Evolutionary conservation across 306 rosid genomes (phyloP), one percentile per base, ranked within the genome.

Genomic region (Lagenaria siceraria): DNA sequence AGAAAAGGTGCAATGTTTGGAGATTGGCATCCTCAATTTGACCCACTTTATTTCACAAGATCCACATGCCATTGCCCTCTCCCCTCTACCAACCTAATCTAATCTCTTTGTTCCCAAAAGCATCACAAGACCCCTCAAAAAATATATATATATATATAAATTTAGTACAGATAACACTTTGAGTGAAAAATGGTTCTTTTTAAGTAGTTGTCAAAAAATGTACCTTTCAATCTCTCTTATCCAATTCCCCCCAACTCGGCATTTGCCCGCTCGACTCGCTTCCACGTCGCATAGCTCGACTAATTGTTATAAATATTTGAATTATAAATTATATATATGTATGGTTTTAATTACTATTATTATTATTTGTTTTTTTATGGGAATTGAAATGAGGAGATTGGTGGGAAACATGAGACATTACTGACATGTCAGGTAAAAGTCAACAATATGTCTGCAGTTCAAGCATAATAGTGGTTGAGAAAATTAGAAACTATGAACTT

Each of bases 1-100:
- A 62, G 43, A 62, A 62, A 62, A 62, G 40, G 42, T 61, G 68
- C 43, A 31, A 62, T 62, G 69, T 62, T 62, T 62, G 69, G 69
- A 62, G 69, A 62, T 62, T 29, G 69, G 69, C 69, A 62, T 31
- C 29, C 62, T 2, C 40, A 15, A 31, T 64, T 64, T 35, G 72
- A 64, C 72, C 25, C 72, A 35, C 72, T 64, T 64, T 64, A 64
- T 64, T 64, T 64, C 72, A 17, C 17, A 64, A 64, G 48, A 64
- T 35, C 72, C 72, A 35, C 72, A 64, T 64, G 72, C 72, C 49
- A 64, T 8, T 64, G 72, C 48, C 72, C 46, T 64, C 48, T 8
- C 43, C 40, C 1, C 21, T 62, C 69, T 62, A 62, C 69, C 69
- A 62, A 60, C 69, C 69, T 62, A 62, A 62, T 62, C 69, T 62